Evolutionary conservation across 495 filamentous ascomycete species (phyloP).

Genomic region (Hypoxylon lenormandii): DNA sequence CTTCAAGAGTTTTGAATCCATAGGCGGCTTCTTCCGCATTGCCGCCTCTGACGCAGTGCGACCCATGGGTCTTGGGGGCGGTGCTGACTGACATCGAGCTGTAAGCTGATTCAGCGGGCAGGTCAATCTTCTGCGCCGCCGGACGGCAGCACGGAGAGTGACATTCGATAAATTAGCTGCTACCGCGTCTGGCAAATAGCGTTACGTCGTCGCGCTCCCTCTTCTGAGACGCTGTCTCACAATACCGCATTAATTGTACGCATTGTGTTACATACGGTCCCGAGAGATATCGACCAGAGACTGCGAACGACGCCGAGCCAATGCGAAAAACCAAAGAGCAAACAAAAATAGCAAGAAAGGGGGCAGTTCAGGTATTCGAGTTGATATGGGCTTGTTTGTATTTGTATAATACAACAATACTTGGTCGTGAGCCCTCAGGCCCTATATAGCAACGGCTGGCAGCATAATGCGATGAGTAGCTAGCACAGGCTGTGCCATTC

Average conservation of each 20-base stretch:
- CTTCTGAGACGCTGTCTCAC: constrained; percentile 26
- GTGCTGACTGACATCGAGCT: constrained; percentile 15
- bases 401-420: not conserved
- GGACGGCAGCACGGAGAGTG: not conserved
- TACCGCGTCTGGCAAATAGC: constrained; percentile 10
- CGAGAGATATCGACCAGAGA: constrained; percentile 8
- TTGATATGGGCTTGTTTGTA: not conserved
- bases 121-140: constrained; percentile 20
- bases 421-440: too few relatives aligned
- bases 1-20: not conserved
- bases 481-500: constrained; percentile 3
- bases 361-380: not conserved
- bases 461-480: not conserved
- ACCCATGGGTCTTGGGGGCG: constrained; percentile 1
- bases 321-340: not conserved
- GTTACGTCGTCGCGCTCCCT: not conserved
- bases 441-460: too few relatives aligned
- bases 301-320: constrained; percentile 2
- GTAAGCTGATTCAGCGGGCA: constrained; percentile 33
- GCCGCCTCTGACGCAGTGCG: not conserved
- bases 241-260: not conserved
- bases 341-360: not conserved
- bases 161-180: constrained; percentile 4
- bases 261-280: constrained; percentile 17
- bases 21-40: constrained; percentile 1